These are phyloP conservation scores for Rhododendron simsii DNA, from an alignment of 148 eudicot genomes.

Conservation along the genomic window DNA sequence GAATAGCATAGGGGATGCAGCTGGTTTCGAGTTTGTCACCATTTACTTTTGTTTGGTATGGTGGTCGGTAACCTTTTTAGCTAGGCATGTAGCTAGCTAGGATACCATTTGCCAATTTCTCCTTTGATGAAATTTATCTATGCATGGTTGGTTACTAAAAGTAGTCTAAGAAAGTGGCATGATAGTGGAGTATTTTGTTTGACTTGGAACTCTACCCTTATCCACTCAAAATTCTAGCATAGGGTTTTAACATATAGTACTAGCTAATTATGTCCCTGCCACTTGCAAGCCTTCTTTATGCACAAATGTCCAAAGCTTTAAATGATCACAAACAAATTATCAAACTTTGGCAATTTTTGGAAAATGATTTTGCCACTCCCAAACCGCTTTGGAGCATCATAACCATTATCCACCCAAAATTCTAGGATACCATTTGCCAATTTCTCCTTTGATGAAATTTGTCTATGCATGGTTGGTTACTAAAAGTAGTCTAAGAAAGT, in stretches of 20 bases:
- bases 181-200: not conserved
- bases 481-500: not conserved
- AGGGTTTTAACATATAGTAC: too few species aligned
- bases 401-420: too few species aligned
- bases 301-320: not conserved
- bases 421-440: not conserved
- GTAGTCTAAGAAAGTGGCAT: not conserved
- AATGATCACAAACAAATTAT: too few species aligned
- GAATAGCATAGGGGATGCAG: not conserved
- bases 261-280: too few species aligned
- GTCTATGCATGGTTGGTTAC: not conserved
- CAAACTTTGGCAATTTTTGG: too few species aligned
- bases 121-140: not conserved
- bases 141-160: not conserved
- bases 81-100: not conserved
- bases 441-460: not conserved
- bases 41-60: too few species aligned
- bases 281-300: not conserved
- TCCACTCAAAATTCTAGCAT: not conserved
- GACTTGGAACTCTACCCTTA: not conserved
- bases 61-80: too few species aligned
- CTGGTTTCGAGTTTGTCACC: not conserved
- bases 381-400: too few species aligned
- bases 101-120: not conserved
- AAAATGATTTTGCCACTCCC: too few species aligned